A percentile compares a stretch with the other conserved stretches of the same genome.
phyloP scores from a whole-genome alignment of 2,329 filamentous ascomycete species.

The Lecanicillium sp. region DNA sequence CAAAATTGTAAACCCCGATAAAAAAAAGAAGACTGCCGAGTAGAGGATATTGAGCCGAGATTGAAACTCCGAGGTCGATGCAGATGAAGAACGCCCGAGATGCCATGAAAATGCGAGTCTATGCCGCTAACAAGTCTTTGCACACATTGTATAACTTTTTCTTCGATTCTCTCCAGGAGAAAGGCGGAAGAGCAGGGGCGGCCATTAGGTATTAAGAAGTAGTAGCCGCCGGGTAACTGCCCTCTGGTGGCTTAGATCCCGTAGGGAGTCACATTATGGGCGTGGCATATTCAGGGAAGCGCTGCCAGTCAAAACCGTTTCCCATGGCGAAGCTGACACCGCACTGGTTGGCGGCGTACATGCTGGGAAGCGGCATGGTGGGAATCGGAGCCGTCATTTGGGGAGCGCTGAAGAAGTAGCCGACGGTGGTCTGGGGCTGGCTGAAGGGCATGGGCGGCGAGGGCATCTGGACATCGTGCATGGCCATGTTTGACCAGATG shows the following conservation, averaged over 20 bases:
- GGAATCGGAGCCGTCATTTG: slow-evolving; percentile 67
- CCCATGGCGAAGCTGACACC: slow-evolving; percentile 69
- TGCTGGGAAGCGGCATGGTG: slow-evolving; percentile 74
- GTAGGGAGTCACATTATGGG: slow-evolving; percentile 74
- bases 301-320: slow-evolving; percentile 71
- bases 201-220: slow-evolving; percentile 32
- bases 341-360: slow-evolving; percentile 71
- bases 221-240: slow-evolving; percentile 40
- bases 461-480: slow-evolving; percentile 66
- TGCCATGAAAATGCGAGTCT: slow-evolving; percentile 26
- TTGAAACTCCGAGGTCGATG: slow-evolving; percentile 35
- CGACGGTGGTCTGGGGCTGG: slow-evolving; percentile 61
- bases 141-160: slow-evolving; percentile 18
- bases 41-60: slow-evolving; percentile 26
- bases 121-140: slow-evolving; percentile 23
- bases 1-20: no score
- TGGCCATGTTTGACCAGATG: slow-evolving; percentile 72
- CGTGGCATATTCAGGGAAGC: slow-evolving; percentile 69
- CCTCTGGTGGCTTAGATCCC: slow-evolving; percentile 26
- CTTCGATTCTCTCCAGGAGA: slow-evolving; percentile 21
- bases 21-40: slow-evolving; percentile 14
- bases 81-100: slow-evolving; percentile 32
- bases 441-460: slow-evolving; percentile 77
- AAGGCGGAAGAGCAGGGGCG: slow-evolving; percentile 11
- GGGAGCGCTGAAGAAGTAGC: slow-evolving; percentile 73